These are phyloP conservation scores for Pythium aquatile DNA, from an alignment of 352 stramenopile genomes.

Conservation along the genomic window DNA sequence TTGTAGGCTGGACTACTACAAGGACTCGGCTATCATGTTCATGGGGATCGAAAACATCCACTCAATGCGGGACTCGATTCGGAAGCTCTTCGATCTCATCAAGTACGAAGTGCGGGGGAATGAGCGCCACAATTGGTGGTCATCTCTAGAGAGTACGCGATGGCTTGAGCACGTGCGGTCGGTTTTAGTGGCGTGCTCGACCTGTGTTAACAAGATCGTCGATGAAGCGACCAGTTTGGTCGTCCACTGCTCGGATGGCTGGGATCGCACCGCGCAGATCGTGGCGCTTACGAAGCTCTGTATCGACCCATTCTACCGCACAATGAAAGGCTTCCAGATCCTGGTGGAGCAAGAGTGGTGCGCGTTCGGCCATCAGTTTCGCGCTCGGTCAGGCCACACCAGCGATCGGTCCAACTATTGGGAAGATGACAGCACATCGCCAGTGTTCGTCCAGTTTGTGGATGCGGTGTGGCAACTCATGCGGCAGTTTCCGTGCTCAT, in stretches of 20 bases:
- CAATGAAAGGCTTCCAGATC: slow-evolving; percentile 94
- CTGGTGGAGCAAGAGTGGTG: slow-evolving; percentile 99
- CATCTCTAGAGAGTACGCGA: slow-evolving; percentile 72
- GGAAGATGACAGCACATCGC: slow-evolving; percentile 96
- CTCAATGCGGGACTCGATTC: slow-evolving; percentile 86
- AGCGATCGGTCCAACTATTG: slow-evolving; percentile 73
- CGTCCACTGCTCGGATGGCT: slow-evolving; percentile 99
- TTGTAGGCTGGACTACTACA: slow-evolving; percentile 74
- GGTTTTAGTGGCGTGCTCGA: slow-evolving; percentile 87
- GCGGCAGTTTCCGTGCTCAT: slow-evolving; percentile 95
- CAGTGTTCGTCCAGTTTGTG: slow-evolving; percentile 99
- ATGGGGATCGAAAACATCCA: slow-evolving; percentile 94
- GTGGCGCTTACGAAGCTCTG: slow-evolving; percentile 94
- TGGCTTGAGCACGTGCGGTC: slow-evolving; percentile 84
- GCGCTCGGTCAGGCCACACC: slow-evolving; percentile 78
- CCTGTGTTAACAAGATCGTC: slow-evolving; percentile 86
- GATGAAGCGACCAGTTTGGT: slow-evolving; percentile 92
- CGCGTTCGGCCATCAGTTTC: slow-evolving; percentile 98
- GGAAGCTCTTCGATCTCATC: slow-evolving; percentile 79
- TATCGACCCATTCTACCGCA: slow-evolving; percentile 97
- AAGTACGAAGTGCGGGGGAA: slow-evolving; percentile 83
- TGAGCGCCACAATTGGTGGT: slow-evolving; percentile 79
- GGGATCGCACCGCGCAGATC: slow-evolving; percentile 98
- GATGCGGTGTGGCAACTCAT: slow-evolving; percentile 98
- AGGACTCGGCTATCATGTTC: slow-evolving; percentile 72